These are phyloP conservation scores for Elsinoe australis DNA, from an alignment of 2,329 filamentous ascomycete species.

Conservation along the genomic window DNA sequence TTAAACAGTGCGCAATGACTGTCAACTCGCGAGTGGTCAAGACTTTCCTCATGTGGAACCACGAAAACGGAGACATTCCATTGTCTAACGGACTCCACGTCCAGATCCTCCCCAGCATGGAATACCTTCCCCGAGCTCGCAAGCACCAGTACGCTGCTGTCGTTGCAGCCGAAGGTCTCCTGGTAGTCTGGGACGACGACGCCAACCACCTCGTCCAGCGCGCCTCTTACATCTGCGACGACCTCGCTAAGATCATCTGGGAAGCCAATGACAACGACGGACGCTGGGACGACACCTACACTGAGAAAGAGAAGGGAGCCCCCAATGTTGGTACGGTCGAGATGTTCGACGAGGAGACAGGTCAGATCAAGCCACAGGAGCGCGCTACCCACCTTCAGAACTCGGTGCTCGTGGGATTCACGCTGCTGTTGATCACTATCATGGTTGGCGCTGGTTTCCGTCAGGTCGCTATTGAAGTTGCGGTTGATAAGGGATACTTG, in stretches of 20 bases:
- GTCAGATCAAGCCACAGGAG: slow-evolving; percentile 55
- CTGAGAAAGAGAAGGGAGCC: slow-evolving; percentile 31
- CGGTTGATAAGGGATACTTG: slow-evolving; percentile 54
- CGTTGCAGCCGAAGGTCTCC: slow-evolving; percentile 59
- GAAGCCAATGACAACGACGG: slow-evolving; percentile 47
- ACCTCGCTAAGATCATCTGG: slow-evolving; percentile 73
- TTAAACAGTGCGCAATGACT: slow-evolving; percentile 62
- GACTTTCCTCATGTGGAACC: slow-evolving; percentile 65
- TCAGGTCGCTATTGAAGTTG: slow-evolving; percentile 60
- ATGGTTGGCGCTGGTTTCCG: slow-evolving; percentile 64
- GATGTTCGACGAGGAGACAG: slow-evolving; percentile 61
- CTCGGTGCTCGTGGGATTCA: slow-evolving; percentile 58
- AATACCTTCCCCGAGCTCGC: slow-evolving; percentile 61
- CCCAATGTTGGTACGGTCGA: slow-evolving; percentile 45
- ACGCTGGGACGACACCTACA: slow-evolving; percentile 49
- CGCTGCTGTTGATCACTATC: slow-evolving; percentile 56
- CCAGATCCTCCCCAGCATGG: slow-evolving; percentile 66
- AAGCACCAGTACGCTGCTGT: slow-evolving; percentile 79
- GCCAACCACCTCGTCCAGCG: slow-evolving; percentile 61
- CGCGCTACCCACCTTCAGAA: slow-evolving; percentile 64
- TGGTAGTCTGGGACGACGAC: slow-evolving; percentile 79
- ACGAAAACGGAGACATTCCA: slow-evolving; percentile 65
- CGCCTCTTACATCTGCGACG: slow-evolving; percentile 64
- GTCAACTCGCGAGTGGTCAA: slow-evolving; percentile 73
- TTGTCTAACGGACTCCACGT: slow-evolving; percentile 68